Base-by-base conservation (phyloP, 495 filamentous ascomycete species). In the Penicillium waksmanii region DNA sequence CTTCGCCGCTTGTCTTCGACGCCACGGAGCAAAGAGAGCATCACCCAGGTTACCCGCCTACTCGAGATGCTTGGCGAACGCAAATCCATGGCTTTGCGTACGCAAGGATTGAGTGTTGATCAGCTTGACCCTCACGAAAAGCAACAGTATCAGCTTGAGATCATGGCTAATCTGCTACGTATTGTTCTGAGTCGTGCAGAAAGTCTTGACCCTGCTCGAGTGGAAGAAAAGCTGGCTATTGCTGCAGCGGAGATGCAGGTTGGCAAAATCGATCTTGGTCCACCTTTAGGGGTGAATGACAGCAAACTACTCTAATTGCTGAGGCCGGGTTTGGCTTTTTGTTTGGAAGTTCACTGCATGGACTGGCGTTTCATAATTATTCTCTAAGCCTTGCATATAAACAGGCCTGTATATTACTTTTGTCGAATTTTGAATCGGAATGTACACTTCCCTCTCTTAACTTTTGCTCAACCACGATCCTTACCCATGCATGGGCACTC, bases 181-280 rank as follows among this genome's bases (percentile, higher is more conserved):
- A 70, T 80, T 19, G 76, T 84, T n/a, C 66, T 87, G 72, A 69
- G 74, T 35, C 81, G 77, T 63, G 74, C 72, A 10, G 69, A 71
- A 13, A 55, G 61, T 49, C 44, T 69, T 40, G 62, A 69, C n/a
- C 66, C 77, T 43, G 38, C 58, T 23, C 62, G 60, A 5, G 66
- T 77, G n/a, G 75, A 84, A 50, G 63, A 70, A 3, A 67, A 78
- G 42, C 68, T 87, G 23, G 64, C 66, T 21, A 61, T 69, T 19
- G 82, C 81, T 19, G 83, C 84, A 15, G 53, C 57, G 48, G 82
- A 86, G 56, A 87, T 89, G 85, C 80, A 81, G 7, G 78, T 83
- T 15, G 47, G 55, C 10, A 71, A 64, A 7, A 60, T 80, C 33
- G 59, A 73, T 47, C 59, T 80, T 21, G 76, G 71, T 3, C 60